A percentile compares a stretch with the other conserved stretches of the same genome.
These are phyloP conservation scores for Orbilia ellipsospora DNA, from an alignment of 2,329 filamentous ascomycete genomes.

Conservation along the genomic window DNA sequence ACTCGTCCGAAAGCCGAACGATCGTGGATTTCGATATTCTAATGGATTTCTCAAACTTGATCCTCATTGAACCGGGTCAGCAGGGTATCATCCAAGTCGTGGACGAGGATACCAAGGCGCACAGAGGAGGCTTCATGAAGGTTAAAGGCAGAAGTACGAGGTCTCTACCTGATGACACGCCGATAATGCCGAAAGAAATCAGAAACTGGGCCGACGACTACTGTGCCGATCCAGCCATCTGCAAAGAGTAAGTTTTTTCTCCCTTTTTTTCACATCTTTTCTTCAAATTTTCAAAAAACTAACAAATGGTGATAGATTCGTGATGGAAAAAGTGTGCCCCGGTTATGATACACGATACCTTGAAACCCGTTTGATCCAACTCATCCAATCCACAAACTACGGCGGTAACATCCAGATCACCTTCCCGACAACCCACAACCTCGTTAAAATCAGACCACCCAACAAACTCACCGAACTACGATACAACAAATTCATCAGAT, in stretches of 20 bases:
- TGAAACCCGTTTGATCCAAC: slow-evolving; percentile 66
- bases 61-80: slow-evolving; percentile 65
- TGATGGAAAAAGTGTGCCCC: slow-evolving; percentile 62
- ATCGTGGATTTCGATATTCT: slow-evolving; percentile 71
- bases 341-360: slow-evolving; percentile 72
- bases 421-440: slow-evolving; percentile 70
- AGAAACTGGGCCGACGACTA: slow-evolving; percentile 76
- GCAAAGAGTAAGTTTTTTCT: slow-evolving; percentile 65
- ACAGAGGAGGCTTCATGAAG: slow-evolving; percentile 73
- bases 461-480: slow-evolving; percentile 74
- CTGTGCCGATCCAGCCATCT: slow-evolving; percentile 69
- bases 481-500: slow-evolving; percentile 71
- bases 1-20: slow-evolving; percentile 65
- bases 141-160: slow-evolving; percentile 65
- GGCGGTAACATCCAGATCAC: slow-evolving; percentile 70
- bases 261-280: neutral
- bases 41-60: slow-evolving; percentile 71
- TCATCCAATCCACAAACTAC: slow-evolving; percentile 75
- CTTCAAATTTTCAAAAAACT: slow-evolving; percentile 59
- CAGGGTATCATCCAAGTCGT: slow-evolving; percentile 67
- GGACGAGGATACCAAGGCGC: slow-evolving; percentile 70
- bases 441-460: slow-evolving; percentile 73
- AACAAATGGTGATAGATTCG: slow-evolving; percentile 56
- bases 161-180: slow-evolving; percentile 50
- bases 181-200: slow-evolving; percentile 63